Percentiles rank a stretch among this genome's conserved stretches.
Evolutionary conservation across 768 basidiomycete species (phyloP).

Genomic region (Mycena amicta): DNA sequence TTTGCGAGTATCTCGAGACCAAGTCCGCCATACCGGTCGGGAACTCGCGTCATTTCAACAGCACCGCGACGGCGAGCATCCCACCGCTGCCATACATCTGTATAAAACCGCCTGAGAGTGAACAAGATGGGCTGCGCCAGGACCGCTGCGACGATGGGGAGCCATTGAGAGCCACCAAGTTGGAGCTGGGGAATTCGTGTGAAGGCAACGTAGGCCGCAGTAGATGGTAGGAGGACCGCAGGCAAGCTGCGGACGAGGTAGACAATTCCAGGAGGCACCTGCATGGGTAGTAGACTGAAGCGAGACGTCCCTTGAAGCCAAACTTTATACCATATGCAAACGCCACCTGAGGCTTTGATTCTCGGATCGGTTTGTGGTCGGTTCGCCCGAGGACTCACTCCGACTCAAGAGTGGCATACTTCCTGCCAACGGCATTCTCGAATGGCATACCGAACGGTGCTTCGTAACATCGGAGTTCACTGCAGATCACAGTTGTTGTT

Average conservation of each 20-base stretch:
- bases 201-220: slow-evolving; percentile 5
- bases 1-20: background rate
- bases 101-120: background rate
- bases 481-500: no score
- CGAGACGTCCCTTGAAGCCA: no score
- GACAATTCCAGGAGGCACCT: background rate
- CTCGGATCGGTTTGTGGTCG: no score
- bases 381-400: no score
- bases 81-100: background rate
- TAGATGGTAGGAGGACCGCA: slow-evolving; percentile 1
- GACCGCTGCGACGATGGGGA: slow-evolving; percentile 3
- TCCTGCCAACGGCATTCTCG: no score
- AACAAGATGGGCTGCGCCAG: slow-evolving; percentile 4
- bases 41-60: slow-evolving; percentile 2
- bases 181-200: slow-evolving; percentile 1
- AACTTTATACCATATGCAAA: no score
- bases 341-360: no score
- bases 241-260: slow-evolving; percentile 8
- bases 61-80: background rate
- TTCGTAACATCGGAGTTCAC: no score
- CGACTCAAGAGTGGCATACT: no score
- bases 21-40: slow-evolving; percentile 5
- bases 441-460: no score
- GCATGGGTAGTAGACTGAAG: no score
- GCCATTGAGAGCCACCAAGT: background rate